Evolutionary conservation across 805 yeast species (phyloP), one percentile per base, ranked within the genome.

Genomic region (Ogataea parapolymorpha): DNA sequence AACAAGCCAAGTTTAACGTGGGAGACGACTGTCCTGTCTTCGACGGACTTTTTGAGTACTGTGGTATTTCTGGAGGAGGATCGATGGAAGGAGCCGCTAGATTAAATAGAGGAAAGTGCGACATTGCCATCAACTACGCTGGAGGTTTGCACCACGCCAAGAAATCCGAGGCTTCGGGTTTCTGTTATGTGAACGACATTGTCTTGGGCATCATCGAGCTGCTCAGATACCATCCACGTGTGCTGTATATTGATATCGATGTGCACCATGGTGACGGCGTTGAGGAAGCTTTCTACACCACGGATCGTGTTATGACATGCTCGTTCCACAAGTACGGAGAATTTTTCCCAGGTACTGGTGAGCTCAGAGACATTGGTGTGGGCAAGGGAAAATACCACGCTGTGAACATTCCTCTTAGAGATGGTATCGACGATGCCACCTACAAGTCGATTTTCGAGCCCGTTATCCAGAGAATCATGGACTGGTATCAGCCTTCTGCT

Each of bases 191-290:
- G 49, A 88, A 88, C 63, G 96, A 88, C 62, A 89, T 88, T 51
- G 96, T 87, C 1, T 66, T 88, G 49, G 91, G 95, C 3, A 85
- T 87, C 41, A 67, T 88, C 47, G 86, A 88, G 56, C 66, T 88
- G 50, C 68, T 89, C 53, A 69, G 95, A 45, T 82, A 81, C 58
- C 90, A 85, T 61, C 88, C 95, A 22, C 75, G 96, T 44, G 95
- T 88, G 8, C 63, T 88, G 32, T 88, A 88, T 60, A 85, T 88
- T 43, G 96, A 88, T 59, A 88, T 86, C 37, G 96, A 88, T 60
- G 82, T 88, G 17, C 96, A 88, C 59, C 96, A 88, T 58, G 96
- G 96, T 24, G 96, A 88, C 62, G 96, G 96, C 46, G 96, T 88
- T 4, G 95, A 89, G 61, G 96, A 89, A 62, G 96, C 96, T 1